These are phyloP conservation scores for Plasmodium blacklocki DNA, from an alignment of 169 alveolate genomes.

Conservation along the genomic window DNA sequence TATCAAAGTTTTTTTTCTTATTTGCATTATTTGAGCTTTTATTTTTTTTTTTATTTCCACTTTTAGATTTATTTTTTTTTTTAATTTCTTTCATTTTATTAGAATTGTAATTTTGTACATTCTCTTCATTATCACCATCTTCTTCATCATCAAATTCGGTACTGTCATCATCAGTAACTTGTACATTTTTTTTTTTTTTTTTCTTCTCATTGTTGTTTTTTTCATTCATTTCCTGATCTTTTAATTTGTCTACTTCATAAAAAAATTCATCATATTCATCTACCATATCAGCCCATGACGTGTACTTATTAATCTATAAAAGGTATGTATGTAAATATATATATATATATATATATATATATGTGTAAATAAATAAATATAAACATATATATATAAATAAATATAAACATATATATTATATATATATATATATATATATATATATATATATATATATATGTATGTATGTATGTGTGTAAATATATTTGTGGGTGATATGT, in stretches of 20 bases:
- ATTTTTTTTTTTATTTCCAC: conserved; percentile 12
- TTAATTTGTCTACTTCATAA: conserved; percentile 49
- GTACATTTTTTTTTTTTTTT: conserved; percentile 18
- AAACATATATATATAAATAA: not conserved
- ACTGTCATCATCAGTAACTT: conserved; percentile 18
- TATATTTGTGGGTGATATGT: no score
- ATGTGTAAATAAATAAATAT: not conserved
- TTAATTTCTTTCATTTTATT: not conserved
- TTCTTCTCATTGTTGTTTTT: not conserved
- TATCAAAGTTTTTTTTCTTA: conserved; percentile 25
- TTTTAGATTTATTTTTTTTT: conserved; percentile 8
- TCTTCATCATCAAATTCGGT: conserved; percentile 25
- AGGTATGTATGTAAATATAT: not conserved
- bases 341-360: not conserved
- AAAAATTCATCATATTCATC: conserved; percentile 67
- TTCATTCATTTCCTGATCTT: conserved; percentile 10
- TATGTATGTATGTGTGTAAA: not conserved
- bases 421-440: not conserved
- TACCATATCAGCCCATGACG: conserved; percentile 60
- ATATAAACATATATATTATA: not conserved
- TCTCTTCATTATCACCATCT: not conserved
- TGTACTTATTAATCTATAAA: conserved; percentile 32
- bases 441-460: not conserved
- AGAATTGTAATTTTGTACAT: not conserved
- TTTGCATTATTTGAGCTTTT: conserved; percentile 24